Evolutionary conservation across 306 rosid genomes (phyloP), one percentile per base, ranked within the genome.

Genomic region (Corylus heterophylla): DNA sequence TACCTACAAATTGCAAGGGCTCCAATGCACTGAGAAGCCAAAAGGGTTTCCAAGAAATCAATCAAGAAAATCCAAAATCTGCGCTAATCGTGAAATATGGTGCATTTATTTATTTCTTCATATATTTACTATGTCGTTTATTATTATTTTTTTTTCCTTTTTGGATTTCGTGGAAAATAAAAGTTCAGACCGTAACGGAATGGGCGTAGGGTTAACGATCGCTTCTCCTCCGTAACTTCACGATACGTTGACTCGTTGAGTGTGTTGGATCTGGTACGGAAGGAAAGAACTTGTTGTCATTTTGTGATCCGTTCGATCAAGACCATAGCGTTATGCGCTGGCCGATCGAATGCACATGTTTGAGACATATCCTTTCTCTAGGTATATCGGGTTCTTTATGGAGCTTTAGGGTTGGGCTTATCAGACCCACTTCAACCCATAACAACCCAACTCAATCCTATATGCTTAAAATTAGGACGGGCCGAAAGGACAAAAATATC

Each of bases 11-110:
- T 39, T 67, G 51, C 83, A 54, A 22, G 64, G 29, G 49, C 74
- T 44, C 45, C 12, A 58, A 49, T 7, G 10, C 3, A 67, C 29
- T 7, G 44, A 67, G 17, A 78, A 68, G 70, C 75, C 12, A 20
- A 54, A 64, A 44, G 76, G 61, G 69, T 42, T 39, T 71, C 45
- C 47, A 39, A 37, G 67, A 47, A 73, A 63, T 44, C 56, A 50
- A 54, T 12, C 14, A 22, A 18, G 59, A 56, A 69, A 78, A 42
- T n/a, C 29, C 3, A 77, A 25, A 62, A 58, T 13, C 25, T 54
- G 37, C 62, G 22, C 44, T 50, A 54, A 69, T 77, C 39, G 16
- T 11, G 44, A 29, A 27, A 31, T n/a, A 66, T 50, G 29, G 1
- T 29, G 45, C 45, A 42, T 42, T 42, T 42, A 42, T 42, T 42